Conservation (phyloP, 2,329 filamentous ascomycete genomes). For the Cercospora sp. region DNA sequence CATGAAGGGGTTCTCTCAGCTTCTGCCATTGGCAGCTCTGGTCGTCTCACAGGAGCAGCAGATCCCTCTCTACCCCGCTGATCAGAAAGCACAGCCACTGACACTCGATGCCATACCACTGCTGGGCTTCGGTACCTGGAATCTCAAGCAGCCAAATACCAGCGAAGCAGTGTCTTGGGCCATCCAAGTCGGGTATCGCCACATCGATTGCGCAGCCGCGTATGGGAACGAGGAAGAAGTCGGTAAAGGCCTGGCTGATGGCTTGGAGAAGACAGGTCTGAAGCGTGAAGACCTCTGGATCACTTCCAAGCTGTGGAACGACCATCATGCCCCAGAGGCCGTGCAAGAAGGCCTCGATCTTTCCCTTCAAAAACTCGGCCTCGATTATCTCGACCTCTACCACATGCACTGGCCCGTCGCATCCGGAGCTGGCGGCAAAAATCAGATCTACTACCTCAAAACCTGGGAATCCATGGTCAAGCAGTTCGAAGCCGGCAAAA, state of each 20-base stretch:
- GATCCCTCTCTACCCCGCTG: constrained; percentile 28
- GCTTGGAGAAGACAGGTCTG: constrained; percentile 37
- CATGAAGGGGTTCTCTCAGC: constrained; percentile 21
- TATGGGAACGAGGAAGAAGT: constrained; percentile 50
- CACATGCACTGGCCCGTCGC: constrained; percentile 49
- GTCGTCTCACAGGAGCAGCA: constrained; percentile 26
- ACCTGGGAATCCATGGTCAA: constrained; percentile 37
- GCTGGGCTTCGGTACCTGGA: constrained; percentile 44
- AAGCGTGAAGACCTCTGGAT: constrained; percentile 42
- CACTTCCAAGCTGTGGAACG: constrained; percentile 41
- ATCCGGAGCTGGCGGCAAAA: constrained; percentile 22
- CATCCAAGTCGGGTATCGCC: constrained; percentile 54
- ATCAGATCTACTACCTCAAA: constrained; percentile 31
- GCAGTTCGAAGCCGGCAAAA: constrained; percentile 32
- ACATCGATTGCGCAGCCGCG: constrained; percentile 52
- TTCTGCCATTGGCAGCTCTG: constrained; percentile 32
- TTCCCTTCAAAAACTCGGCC: constrained; percentile 43
- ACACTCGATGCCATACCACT: constrained; percentile 37
- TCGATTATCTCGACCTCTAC: constrained; percentile 48
- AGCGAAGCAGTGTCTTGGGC: constrained; percentile 42
- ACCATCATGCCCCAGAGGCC: constrained; percentile 36
- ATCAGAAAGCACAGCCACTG: constrained; percentile 22
- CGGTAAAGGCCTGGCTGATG: constrained; percentile 44
- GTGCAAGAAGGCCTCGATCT: constrained; percentile 39
- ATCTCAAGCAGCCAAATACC: constrained; percentile 39